phyloP scores from a whole-genome alignment of 1,284 basidiomycete species.

The Ganoderma leucocontextum region DNA sequence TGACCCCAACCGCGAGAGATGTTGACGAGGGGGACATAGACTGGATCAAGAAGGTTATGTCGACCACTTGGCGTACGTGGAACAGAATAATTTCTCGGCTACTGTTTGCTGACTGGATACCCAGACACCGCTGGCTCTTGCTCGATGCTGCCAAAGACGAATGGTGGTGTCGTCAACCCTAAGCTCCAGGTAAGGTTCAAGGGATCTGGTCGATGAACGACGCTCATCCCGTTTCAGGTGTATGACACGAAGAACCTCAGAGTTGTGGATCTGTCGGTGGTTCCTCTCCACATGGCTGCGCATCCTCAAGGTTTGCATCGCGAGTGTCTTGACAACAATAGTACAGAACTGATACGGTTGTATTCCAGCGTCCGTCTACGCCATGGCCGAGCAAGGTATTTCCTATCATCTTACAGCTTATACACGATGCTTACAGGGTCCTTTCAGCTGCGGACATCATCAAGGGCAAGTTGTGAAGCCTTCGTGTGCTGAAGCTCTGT shows the following conservation, averaged over 20 bases:
- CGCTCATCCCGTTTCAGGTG: constrained; percentile 44
- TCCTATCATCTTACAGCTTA: neutral
- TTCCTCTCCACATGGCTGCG: constrained; percentile 40
- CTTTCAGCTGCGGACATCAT: constrained; percentile 43
- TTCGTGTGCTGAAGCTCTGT: constrained; percentile 12
- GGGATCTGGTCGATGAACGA: neutral
- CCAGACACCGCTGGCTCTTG: constrained; percentile 42
- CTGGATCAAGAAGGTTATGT: constrained; percentile 36
- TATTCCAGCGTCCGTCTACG: constrained; percentile 39
- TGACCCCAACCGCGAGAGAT: neutral
- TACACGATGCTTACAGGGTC: neutral
- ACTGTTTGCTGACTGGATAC: constrained; percentile 32
- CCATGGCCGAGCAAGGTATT: constrained; percentile 43
- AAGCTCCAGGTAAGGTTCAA: constrained; percentile 34
- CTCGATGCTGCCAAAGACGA: constrained; percentile 41
- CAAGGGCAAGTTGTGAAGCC: constrained; percentile 35
- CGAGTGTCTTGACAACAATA: neutral
- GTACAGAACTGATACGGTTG: constrained; percentile 14
- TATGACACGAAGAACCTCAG: constrained; percentile 49
- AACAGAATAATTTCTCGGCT: no score
- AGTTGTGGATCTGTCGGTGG: constrained; percentile 46
- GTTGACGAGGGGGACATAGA: constrained; percentile 23
- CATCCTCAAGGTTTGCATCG: constrained; percentile 40
- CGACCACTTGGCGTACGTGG: constrained; percentile 41
- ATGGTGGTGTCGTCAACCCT: constrained; percentile 41